Percentiles rank a stretch among this genome's conserved stretches.
Evolutionary conservation across 192 early-diverging fungal species (phyloP).

Genomic region (Globomyces pollinis-pini): DNA sequence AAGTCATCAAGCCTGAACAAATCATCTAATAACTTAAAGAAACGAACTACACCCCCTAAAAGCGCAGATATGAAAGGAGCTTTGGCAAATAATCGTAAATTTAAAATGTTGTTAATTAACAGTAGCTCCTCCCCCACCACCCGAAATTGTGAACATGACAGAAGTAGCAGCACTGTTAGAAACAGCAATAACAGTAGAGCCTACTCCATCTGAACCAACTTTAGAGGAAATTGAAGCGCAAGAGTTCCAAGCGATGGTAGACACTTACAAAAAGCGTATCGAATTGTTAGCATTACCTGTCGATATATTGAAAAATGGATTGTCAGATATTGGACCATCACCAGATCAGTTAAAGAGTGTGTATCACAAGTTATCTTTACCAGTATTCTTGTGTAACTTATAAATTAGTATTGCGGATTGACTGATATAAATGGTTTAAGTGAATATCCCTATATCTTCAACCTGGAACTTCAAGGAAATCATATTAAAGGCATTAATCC

Average conservation of each 20-base stretch:
- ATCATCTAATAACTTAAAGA: neutral
- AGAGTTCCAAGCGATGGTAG: neutral
- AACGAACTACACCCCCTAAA: neutral
- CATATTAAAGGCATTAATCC: slow-evolving; percentile 31
- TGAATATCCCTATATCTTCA: slow-evolving; percentile 33
- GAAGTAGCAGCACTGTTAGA: neutral
- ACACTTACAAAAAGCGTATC: neutral
- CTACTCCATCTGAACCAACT: no score
- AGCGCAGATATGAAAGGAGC: neutral
- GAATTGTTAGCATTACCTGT: neutral
- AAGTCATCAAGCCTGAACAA: neutral
- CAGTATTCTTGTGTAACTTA: slow-evolving; percentile 24
- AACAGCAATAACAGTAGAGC: neutral
- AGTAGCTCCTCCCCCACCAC: neutral
- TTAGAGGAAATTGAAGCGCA: neutral
- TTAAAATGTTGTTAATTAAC: no score
- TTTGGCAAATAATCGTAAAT: no score
- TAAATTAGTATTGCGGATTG: neutral
- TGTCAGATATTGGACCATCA: slow-evolving; percentile 24
- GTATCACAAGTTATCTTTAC: slow-evolving; percentile 34
- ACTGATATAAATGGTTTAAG: slow-evolving; percentile 23
- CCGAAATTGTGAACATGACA: neutral
- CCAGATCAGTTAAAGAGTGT: slow-evolving; percentile 32
- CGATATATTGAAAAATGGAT: slow-evolving; percentile 25
- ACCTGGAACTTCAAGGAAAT: slow-evolving; percentile 39